Evolutionary conservation across 179 eudicot genomes (phyloP).

Genomic region (Pouteria campechiana): DNA sequence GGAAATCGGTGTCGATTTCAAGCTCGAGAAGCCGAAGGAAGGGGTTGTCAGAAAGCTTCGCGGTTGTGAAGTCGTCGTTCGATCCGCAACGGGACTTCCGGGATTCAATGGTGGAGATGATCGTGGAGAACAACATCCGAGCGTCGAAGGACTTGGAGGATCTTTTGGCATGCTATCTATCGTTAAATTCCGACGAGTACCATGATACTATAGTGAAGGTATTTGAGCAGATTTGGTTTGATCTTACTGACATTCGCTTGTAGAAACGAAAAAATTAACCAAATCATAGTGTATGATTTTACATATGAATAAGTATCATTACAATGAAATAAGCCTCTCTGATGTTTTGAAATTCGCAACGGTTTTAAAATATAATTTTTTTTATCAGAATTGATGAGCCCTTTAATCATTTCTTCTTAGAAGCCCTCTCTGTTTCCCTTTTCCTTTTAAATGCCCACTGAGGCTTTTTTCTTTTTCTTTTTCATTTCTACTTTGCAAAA

Average conservation of each 20-base stretch:
- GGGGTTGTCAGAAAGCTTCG: constrained; percentile 49
- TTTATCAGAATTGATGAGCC: no score
- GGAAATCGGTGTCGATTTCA: constrained; percentile 21
- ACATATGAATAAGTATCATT: no score
- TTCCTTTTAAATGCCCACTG: no score
- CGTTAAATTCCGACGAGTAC: constrained; percentile 56
- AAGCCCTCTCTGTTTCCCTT: no score
- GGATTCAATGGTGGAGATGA: constrained; percentile 92
- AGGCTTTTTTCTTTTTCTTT: no score
- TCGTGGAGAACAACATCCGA: constrained; percentile 41
- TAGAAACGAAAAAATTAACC: no score
- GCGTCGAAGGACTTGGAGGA: constrained; percentile 68
- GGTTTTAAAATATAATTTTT: no score
- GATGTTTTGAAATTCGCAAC: no score
- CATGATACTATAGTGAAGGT: constrained; percentile 64
- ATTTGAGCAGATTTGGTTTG: constrained; percentile 75
- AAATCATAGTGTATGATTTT: no score
- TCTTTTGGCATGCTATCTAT: constrained; percentile 68
- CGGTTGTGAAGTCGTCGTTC: constrained; percentile 60
- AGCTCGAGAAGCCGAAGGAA: constrained; percentile 4
- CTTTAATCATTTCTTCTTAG: no score
- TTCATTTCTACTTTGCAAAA: no score
- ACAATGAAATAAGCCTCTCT: no score
- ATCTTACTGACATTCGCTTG: constrained; percentile 14
- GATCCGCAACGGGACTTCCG: constrained; percentile 60